phyloP scores from a whole-genome alignment of 768 basidiomycete genomes.

The Pisolithus marmoratus region DNA sequence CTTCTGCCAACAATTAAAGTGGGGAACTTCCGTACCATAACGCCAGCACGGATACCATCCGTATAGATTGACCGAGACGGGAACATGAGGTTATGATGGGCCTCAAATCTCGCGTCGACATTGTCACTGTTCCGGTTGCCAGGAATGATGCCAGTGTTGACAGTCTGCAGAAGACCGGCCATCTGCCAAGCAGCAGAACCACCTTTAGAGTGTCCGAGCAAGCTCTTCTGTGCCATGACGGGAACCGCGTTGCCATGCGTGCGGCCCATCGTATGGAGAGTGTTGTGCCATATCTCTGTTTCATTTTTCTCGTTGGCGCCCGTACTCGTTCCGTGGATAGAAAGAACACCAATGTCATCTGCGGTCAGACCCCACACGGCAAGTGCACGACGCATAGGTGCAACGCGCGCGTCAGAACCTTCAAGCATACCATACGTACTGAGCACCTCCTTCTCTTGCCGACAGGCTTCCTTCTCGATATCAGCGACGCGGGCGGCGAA shows the following conservation, averaged over 20 bases:
- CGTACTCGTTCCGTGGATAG: conserved; percentile 87
- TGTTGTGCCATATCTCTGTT: conserved; percentile 93
- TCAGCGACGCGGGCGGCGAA: conserved; percentile 71
- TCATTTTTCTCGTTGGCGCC: conserved; percentile 96
- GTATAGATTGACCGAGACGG: conserved; percentile 95
- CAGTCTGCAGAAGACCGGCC: conserved; percentile 83
- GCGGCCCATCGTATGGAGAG: conserved; percentile 83
- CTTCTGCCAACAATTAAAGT: neutral
- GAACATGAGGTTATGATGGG: conserved; percentile 91
- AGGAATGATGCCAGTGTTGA: conserved; percentile 82
- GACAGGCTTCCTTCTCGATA: conserved; percentile 84
- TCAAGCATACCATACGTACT: conserved; percentile 94
- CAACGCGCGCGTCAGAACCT: conserved; percentile 76
- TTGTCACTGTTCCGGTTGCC: conserved; percentile 98
- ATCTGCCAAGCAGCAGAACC: conserved; percentile 99
- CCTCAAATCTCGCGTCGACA: conserved; percentile 86
- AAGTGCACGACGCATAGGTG: conserved; percentile 90
- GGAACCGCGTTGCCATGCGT: conserved; percentile 96
- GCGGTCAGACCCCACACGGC: conserved; percentile 95
- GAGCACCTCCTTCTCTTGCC: conserved; percentile 92
- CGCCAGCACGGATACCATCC: conserved; percentile 82
- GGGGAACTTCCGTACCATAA: conserved; percentile 56
- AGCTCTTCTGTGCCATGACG: conserved; percentile 94
- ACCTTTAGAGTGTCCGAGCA: conserved; percentile 97
- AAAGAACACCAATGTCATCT: conserved; percentile 87